These are phyloP conservation scores for Candida pseudoviswanathii DNA, from an alignment of 1,139 yeast species.

Conservation along the genomic window DNA sequence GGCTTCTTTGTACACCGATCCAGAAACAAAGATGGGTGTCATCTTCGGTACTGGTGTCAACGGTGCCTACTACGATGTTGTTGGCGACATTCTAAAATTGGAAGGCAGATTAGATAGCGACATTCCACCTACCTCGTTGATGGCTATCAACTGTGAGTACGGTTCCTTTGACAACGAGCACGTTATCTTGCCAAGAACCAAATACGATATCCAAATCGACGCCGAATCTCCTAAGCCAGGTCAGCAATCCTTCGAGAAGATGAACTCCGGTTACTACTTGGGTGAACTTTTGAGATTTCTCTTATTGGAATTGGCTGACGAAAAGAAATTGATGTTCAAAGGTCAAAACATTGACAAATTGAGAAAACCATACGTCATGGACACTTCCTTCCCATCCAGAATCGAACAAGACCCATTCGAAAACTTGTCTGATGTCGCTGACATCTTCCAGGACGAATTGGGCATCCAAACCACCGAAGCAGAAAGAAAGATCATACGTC, in stretches of 20 bases:
- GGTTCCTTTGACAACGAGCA: conserved; percentile 97
- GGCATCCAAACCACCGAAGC: conserved; percentile 66
- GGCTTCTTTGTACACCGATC: conserved; percentile 91
- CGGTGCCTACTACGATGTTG: conserved; percentile 91
- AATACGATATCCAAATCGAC: conserved; percentile 81
- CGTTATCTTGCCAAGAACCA: conserved; percentile 80
- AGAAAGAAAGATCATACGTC: conserved; percentile 83
- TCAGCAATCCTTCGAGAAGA: conserved; percentile 94
- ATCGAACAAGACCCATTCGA: conserved; percentile 91
- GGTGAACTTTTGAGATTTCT: conserved; percentile 90
- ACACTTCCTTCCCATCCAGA: conserved; percentile 83
- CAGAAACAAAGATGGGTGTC: conserved; percentile 88
- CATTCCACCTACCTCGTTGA: conserved; percentile 62
- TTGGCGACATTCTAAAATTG: conserved; percentile 77
- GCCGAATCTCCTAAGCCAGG: conserved; percentile 92
- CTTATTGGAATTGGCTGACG: conserved; percentile 68
- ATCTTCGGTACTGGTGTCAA: conserved; percentile 98
- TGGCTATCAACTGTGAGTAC: conserved; percentile 98
- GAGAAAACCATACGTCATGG: conserved; percentile 68
- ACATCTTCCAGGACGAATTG: conserved; percentile 60
- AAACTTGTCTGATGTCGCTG: conserved; percentile 75
- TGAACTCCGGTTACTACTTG: conserved; percentile 95
- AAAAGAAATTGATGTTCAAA: conserved; percentile 64
- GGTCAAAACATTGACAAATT: conserved; percentile 65
- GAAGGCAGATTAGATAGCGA: conserved; percentile 70